Conservation (phyloP, 805 yeast species). For the Alloascoidea hylecoeti region DNA sequence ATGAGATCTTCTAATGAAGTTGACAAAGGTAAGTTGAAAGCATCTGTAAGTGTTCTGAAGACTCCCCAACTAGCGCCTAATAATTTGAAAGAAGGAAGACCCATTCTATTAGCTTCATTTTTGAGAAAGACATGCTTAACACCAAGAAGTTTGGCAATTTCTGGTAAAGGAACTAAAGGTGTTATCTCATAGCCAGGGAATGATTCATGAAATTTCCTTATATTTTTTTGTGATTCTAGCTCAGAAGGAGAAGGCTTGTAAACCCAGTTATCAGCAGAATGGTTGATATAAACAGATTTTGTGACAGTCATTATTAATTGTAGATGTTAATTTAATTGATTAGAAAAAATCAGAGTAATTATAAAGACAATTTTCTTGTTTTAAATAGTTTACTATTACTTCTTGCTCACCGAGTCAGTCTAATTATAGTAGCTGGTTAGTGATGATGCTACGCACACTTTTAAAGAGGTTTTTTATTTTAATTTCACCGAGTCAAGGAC, state of each 20-base stretch:
- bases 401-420: too few species aligned
- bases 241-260: neutral
- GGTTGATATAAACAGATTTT: neutral
- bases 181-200: neutral
- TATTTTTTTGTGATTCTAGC: neutral
- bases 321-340: too few species aligned
- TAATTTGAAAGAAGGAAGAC: neutral
- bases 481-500: too few species aligned
- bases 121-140: neutral
- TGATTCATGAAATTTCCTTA: neutral
- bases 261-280: neutral
- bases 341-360: too few species aligned
- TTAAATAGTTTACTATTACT: too few species aligned
- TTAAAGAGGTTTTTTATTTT: too few species aligned
- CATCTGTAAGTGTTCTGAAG: neutral
- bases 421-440: too few species aligned
- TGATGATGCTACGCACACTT: too few species aligned
- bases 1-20: neutral
- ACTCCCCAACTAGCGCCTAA: conserved; percentile 1
- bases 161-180: neutral
- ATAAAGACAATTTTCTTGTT: too few species aligned
- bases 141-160: neutral
- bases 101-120: neutral
- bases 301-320: neutral
- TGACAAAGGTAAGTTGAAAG: neutral